Evolutionary conservation across 2,329 filamentous ascomycete species (phyloP).

Genomic region (Epicoccum sorghinum): DNA sequence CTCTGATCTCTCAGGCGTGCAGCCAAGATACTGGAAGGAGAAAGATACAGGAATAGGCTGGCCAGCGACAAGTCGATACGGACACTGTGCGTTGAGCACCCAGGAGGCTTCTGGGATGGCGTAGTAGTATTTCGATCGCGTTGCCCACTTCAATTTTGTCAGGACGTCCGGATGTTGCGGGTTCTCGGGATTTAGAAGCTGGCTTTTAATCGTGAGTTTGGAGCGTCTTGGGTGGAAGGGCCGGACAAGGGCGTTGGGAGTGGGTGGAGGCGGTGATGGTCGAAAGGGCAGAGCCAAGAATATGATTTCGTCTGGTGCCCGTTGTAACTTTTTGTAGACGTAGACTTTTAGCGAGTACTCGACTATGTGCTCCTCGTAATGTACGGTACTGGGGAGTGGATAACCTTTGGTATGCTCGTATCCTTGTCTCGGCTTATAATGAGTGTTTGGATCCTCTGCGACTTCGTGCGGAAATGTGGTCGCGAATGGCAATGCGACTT

Average conservation of each 20-base stretch:
- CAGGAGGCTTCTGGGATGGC: background rate
- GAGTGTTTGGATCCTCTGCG: background rate
- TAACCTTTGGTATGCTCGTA: constrained; percentile 6
- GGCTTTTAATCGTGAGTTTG: background rate
- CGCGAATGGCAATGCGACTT: background rate
- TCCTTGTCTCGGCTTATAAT: background rate
- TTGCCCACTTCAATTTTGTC: constrained; percentile 5
- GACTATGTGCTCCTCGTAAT: background rate
- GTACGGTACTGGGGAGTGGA: background rate
- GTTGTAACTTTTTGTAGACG: background rate
- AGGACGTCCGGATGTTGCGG: background rate
- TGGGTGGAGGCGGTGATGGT: background rate
- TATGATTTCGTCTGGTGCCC: background rate
- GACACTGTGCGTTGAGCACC: background rate
- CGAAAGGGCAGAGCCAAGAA: background rate
- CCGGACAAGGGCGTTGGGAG: background rate
- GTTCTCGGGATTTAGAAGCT: background rate
- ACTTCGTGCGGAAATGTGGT: background rate
- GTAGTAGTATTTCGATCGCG: background rate
- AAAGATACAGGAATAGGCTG: background rate
- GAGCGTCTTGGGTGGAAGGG: too few relatives aligned
- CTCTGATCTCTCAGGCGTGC: background rate
- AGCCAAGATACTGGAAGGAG: background rate
- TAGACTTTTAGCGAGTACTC: background rate
- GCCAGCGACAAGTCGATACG: background rate